Evolutionary conservation across 2,329 filamentous ascomycete species (phyloP), one percentile per base, ranked within the genome.

Genomic region (Verticillium nubilum): DNA sequence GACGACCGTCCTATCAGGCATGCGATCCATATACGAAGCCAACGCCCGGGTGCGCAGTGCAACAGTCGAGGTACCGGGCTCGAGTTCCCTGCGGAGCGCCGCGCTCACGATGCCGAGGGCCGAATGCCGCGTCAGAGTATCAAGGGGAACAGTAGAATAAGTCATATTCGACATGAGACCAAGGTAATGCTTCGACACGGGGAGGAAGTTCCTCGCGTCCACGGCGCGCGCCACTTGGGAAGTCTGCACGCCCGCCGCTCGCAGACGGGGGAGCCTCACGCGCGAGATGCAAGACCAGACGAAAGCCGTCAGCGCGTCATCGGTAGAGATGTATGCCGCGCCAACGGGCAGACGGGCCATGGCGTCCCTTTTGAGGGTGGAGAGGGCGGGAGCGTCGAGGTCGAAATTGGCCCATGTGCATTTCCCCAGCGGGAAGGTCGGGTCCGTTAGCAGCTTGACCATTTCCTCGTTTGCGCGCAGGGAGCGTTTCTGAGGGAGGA

Each of bases 221-320:
- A 85, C 73, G 1, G 82, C 79, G 12, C 82, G 81, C 5, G 73
- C 72, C 12, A 84, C 68, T 1, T 67, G 74, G 25, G 73, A 70
- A 3, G 59, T 57, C 2, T 54, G 35, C 1, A 62, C 52, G 5
- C 58, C 19, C n/a, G 58, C 52, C 1, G 61, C 19, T 2, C 58
- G 29, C 0, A 80, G 60, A 1, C 77, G 75, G 0, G 69, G 61
- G 0, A 72, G 64, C 15, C 82, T 76, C 0, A 72, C 75, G 29
- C 76, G 76, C 0, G 70, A 68, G 10, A 80, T 64, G 0, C 71
- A 72, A 61, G 80, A 73, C 79, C 79, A 85, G 58, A 84, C 69
- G 54, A 84, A 77, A 0, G 80, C 80, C 2, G 69, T 78, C 15
- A 85, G 67, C 3, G 76, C 72, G 64, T 86, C 83, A 59, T 86